phyloP scores from a whole-genome alignment of 805 yeast genomes.

The Saturnispora sekii region DNA sequence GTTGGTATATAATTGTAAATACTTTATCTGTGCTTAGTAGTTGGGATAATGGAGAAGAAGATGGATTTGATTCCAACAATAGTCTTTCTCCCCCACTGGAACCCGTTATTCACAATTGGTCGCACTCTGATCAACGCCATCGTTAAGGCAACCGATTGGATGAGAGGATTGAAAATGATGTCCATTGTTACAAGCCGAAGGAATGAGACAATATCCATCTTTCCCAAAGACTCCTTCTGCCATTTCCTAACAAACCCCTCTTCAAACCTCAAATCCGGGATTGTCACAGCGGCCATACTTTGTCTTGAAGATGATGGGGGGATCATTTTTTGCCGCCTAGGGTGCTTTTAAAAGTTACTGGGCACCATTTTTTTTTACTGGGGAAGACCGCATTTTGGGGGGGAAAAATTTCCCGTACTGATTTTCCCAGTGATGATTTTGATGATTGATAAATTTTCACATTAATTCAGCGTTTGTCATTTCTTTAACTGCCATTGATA shows the following conservation, averaged over 20 bases:
- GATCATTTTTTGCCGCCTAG: too few relatives aligned
- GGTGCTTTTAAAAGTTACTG: too few relatives aligned
- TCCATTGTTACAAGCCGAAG: slow-evolving; percentile 33
- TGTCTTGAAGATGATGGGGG: too few relatives aligned
- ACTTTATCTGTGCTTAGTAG: not conserved
- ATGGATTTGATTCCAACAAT: slow-evolving; percentile 12
- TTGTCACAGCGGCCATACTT: too few relatives aligned
- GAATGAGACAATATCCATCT: not conserved
- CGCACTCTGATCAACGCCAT: slow-evolving; percentile 27
- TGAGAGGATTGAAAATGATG: slow-evolving; percentile 44
- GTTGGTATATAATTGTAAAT: not conserved
- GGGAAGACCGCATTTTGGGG: too few relatives aligned
- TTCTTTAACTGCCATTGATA: not conserved
- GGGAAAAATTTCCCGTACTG: too few relatives aligned
- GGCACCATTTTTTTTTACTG: too few relatives aligned
- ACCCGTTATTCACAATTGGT: slow-evolving; percentile 24
- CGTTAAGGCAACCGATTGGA: slow-evolving; percentile 45
- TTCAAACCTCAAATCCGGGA: not conserved
- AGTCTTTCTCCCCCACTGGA: slow-evolving; percentile 13
- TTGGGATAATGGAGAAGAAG: slow-evolving; percentile 6
- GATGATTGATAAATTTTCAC: too few relatives aligned
- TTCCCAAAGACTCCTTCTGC: not conserved
- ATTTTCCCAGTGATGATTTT: too few relatives aligned
- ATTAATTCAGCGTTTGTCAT: too few relatives aligned
- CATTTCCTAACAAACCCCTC: not conserved